phyloP scores from a whole-genome alignment of 2,329 filamentous ascomycete genomes.

The Fusarium neocosmosporiellum region DNA sequence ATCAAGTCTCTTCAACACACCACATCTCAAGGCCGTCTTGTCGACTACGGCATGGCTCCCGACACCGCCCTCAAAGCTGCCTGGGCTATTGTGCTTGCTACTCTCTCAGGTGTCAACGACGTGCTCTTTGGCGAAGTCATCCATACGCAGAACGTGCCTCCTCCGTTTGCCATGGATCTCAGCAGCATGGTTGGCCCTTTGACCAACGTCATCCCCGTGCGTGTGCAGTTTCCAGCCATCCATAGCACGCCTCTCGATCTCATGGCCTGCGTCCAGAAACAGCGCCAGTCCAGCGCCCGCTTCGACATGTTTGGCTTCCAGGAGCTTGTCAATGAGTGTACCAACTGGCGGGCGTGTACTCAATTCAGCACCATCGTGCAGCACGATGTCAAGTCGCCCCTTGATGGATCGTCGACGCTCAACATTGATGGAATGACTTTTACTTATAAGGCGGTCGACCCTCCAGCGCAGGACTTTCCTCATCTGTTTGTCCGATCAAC shows the following conservation, averaged over 20 bases:
- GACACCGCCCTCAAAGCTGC: constrained; percentile 67
- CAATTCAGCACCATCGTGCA: constrained; percentile 66
- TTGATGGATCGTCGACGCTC: constrained; percentile 54
- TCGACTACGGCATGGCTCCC: constrained; percentile 59
- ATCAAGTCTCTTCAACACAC: constrained; percentile 55
- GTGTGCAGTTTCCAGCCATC: constrained; percentile 57
- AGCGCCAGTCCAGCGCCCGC: constrained; percentile 59
- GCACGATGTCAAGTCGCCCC: constrained; percentile 51
- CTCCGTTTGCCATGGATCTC: constrained; percentile 66
- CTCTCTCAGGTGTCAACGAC: constrained; percentile 60
- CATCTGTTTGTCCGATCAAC: constrained; percentile 60
- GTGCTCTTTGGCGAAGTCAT: constrained; percentile 68
- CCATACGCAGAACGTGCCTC: constrained; percentile 57
- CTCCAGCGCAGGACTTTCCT: constrained; percentile 54
- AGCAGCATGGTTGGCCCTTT: constrained; percentile 59
- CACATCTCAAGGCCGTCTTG: constrained; percentile 54
- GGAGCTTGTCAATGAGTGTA: constrained; percentile 65
- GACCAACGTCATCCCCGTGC: constrained; percentile 61
- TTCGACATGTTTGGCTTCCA: constrained; percentile 63
- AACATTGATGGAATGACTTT: constrained; percentile 59
- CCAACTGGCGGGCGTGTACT: constrained; percentile 64
- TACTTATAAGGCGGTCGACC: constrained; percentile 55
- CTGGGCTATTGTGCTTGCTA: constrained; percentile 67
- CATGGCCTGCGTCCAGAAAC: constrained; percentile 60
- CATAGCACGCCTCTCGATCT: constrained; percentile 61